Evolutionary conservation across 2,329 filamentous ascomycete genomes (phyloP), one percentile per base, ranked within the genome.

Genomic region (Botrytis fragariae): DNA sequence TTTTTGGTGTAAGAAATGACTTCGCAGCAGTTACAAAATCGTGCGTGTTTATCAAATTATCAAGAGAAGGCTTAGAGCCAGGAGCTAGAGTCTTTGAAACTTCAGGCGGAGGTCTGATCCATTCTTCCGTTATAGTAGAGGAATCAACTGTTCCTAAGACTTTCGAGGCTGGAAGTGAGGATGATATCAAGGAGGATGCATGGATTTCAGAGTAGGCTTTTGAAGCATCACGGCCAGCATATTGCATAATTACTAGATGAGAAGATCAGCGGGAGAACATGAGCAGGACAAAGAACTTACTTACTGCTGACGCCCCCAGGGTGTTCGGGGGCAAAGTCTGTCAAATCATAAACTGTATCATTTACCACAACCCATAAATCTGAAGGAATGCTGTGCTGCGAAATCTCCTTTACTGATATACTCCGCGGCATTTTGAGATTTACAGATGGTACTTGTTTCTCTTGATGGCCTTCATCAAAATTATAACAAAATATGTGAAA

Each of bases 311-410:
- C 82, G 35, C 89, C 89, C 44, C 89, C 89, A 7, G 89, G 88
- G 80, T 91, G 89, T 74, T 89, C 84, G n/a, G 87, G 86, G 16
- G 89, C 84, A 79, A 93, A 93, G 25, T 88, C 85, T 37, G 88
- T 90, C 62, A 93, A 82, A 80, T 93, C 89, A 83, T 90, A 92
- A 42, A 93, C 89, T 77, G 87, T 86, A 63, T 87, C 87, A 80
- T 92, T 87, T 35, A 93, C 86, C 29, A 92, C 90, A 74, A 93
- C 87, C 91, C 91, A 93, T 77, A 87, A 86, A 76, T 90, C 81
- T 70, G 84, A 78, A 48, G 83, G 77, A 20, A 80, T 83, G 72
- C 84, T 86, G 78, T 90, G 88, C 71, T 81, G 81, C 1, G 83
- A 82, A 73, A 89, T 80, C 74, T 88, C 83, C 60, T 82, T 76